Percentiles rank a stretch among this genome's conserved stretches.
Conservation (phyloP, 805 yeast species). For the Saturnispora halmiae region DNA sequence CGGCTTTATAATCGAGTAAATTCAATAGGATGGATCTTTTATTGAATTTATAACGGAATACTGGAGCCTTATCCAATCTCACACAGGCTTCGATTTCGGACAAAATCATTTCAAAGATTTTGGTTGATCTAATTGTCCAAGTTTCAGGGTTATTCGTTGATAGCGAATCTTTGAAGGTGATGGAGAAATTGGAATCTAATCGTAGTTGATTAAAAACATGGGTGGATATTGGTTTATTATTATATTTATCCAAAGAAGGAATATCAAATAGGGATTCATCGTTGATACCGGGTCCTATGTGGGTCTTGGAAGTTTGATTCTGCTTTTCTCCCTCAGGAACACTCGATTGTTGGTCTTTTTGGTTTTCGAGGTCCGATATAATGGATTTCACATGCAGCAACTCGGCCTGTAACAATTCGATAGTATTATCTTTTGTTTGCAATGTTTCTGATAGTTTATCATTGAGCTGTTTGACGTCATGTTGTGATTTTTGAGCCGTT, state of each 20-base stretch:
- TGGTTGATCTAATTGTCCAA: constrained; percentile 37
- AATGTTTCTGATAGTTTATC: constrained; percentile 43
- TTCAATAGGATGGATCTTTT: constrained; percentile 52
- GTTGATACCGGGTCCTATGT: too few species aligned
- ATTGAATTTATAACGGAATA: constrained; percentile 46
- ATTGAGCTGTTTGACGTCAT: constrained; percentile 51
- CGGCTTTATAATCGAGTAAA: constrained; percentile 70
- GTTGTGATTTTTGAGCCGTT: constrained; percentile 60
- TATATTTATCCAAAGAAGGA: constrained; percentile 16
- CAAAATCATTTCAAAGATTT: constrained; percentile 51
- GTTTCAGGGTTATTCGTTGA: constrained; percentile 9
- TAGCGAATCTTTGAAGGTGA: constrained; percentile 37
- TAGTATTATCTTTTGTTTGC: constrained; percentile 58
- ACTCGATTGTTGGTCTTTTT: neutral
- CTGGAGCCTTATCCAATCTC: constrained; percentile 51
- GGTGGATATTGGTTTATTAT: constrained; percentile 21
- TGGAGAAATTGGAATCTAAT: constrained; percentile 37
- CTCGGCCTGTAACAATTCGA: constrained; percentile 59
- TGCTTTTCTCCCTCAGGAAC: constrained; percentile 4
- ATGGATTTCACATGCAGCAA: constrained; percentile 54
- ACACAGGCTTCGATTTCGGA: constrained; percentile 78
- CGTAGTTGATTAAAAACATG: constrained; percentile 30
- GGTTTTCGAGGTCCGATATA: constrained; percentile 33
- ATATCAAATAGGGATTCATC: constrained; percentile 17
- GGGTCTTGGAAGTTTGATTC: constrained; percentile 13